These are phyloP conservation scores for Heliamphora exappendiculata DNA, from an alignment of 148 eudicot genomes.

Conservation along the genomic window DNA sequence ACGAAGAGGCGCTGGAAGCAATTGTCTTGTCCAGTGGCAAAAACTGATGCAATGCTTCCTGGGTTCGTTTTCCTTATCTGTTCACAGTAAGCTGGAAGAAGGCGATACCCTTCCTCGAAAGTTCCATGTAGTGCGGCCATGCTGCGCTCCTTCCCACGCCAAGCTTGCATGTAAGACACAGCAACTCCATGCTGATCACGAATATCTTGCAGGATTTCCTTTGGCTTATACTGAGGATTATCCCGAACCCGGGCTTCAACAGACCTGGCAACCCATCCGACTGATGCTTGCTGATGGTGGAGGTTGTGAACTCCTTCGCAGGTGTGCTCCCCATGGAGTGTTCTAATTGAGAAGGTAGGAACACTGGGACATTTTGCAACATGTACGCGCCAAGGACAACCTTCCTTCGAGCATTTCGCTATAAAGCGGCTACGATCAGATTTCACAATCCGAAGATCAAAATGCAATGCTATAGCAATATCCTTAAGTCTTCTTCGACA, in stretches of 20 bases:
- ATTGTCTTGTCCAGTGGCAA: constrained; percentile 67
- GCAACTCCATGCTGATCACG: constrained; percentile 96
- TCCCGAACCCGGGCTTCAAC: constrained; percentile 75
- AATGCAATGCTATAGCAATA: constrained; percentile 83
- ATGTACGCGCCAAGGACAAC: constrained; percentile 97
- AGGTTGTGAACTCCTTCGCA: constrained; percentile 83
- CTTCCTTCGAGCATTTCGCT: constrained; percentile 89
- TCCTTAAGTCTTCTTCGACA: constrained; percentile 82
- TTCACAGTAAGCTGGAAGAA: constrained; percentile 91
- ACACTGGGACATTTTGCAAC: constrained; percentile 81
- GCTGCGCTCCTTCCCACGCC: constrained; percentile 98
- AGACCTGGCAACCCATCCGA: constrained; percentile 97
- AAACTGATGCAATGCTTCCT: constrained; percentile 84
- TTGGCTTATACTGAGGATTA: constrained; percentile 91
- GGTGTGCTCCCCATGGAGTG: constrained; percentile 77
- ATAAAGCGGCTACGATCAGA: constrained; percentile 95
- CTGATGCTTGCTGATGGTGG: constrained; percentile 96
- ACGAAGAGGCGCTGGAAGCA: constrained; percentile 85
- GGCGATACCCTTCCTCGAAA: constrained; percentile 82
- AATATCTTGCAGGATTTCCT: constrained; percentile 94
- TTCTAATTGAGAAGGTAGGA: constrained; percentile 75
- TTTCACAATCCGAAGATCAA: constrained; percentile 87
- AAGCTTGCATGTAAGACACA: constrained; percentile 97
- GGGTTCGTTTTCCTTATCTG: constrained; percentile 82
- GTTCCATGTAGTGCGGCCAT: constrained; percentile 98